These are phyloP conservation scores for Jatropha curcas DNA, from an alignment of 345 rosid species.

Conservation along the genomic window DNA sequence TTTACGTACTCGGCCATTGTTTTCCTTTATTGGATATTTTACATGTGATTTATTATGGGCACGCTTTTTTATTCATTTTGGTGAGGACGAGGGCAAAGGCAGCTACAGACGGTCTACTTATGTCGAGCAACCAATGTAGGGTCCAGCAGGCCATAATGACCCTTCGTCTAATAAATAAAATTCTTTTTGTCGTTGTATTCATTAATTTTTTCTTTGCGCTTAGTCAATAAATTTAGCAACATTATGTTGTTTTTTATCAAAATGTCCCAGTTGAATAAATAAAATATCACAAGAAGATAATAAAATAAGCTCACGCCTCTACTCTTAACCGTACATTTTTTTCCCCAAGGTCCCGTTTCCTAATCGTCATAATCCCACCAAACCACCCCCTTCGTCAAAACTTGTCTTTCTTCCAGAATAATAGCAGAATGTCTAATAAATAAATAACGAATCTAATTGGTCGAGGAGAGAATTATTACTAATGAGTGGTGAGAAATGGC, in stretches of 20 bases:
- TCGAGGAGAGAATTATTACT: not conserved
- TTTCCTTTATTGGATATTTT: too few relatives aligned
- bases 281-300: too few relatives aligned
- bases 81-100: not conserved
- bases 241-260: not conserved
- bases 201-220: not conserved
- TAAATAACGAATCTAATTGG: not conserved
- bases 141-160: too few relatives aligned
- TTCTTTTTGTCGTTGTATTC: not conserved
- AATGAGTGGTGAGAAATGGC: not conserved
- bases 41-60: too few relatives aligned
- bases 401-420: not conserved
- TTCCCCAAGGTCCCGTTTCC: not conserved
- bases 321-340: not conserved
- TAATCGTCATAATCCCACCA: not conserved
- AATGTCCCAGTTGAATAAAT: not conserved
- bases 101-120: not conserved
- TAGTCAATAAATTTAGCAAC: not conserved
- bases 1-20: too few relatives aligned
- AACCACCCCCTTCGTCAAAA: not conserved
- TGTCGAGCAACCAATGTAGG: too few relatives aligned
- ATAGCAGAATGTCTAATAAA: too few relatives aligned
- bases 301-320: constrained; percentile 1
- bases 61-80: not conserved
- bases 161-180: too few relatives aligned